Base-by-base conservation (phyloP, 2,329 filamentous ascomycete genomes). In the Lecanoromycetidae sp. region DNA sequence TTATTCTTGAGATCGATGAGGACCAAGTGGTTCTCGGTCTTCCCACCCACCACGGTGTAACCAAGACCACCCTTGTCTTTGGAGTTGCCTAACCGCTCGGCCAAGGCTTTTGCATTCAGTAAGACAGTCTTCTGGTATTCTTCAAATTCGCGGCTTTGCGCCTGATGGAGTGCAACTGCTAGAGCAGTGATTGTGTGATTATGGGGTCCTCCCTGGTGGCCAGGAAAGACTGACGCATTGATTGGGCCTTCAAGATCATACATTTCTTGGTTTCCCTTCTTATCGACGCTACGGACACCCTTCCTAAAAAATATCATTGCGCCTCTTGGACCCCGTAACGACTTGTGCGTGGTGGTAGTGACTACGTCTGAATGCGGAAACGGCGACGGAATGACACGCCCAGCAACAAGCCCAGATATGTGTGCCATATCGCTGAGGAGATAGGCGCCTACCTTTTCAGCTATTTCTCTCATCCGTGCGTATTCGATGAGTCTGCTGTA, bases 221-320 rank as follows among this genome's bases (percentile, higher is more conserved):
- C 91, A 48, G 91, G 91, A 79, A 98, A 98, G 65, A 98, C 91
- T 49, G 91, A 96, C 68, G 93, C 88, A 74, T 98, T 98, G 75
- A 98, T 98, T 48, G 87, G 85, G 58, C 81, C 79, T 74, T 98
- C 91, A 27, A 98, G 79, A 61, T 98, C 87, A 66, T 95, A 98
- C 60, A 88, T 72, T 43, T 76, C 82, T 73, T 90, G 78, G 71
- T 94, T 90, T 61, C 87, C 87, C 77, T 95, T 95, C 68, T 84
- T 72, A 63, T 96, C 86, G 46, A 83, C 83, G 61, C 83, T 87
- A 61, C 90, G 84, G 52, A 95, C 82, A 54, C 91, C 91, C 75
- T 94, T 95, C 69, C 91, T 86, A 81, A 88, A 98, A 79, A 98
- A 98, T 72, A 98, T 98, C 91, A 98, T 98, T 64, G 91, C 91